These are phyloP conservation scores for Pseudogymnoascus sp. DNA, from an alignment of 2,329 filamentous ascomycete genomes.

Conservation along the genomic window DNA sequence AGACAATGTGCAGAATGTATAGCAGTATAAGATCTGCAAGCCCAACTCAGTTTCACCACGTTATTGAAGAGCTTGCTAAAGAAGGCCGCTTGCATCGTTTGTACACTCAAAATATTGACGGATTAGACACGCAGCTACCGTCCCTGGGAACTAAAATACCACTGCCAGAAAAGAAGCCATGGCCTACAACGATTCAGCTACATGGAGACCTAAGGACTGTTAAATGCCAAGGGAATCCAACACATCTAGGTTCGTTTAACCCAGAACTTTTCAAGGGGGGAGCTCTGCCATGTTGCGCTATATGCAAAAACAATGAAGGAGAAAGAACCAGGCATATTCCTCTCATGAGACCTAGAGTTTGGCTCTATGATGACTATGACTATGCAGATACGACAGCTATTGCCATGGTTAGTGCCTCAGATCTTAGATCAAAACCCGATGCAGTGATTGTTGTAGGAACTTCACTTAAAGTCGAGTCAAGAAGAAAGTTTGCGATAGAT, in stretches of 20 bases:
- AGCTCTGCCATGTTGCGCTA: constrained; percentile 7
- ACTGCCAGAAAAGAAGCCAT: constrained; percentile 69
- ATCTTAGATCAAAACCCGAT: constrained; percentile 75
- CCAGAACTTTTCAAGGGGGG: constrained; percentile 12
- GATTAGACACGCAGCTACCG: constrained; percentile 74
- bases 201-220: constrained; percentile 74
- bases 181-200: constrained; percentile 87
- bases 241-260: constrained; percentile 17
- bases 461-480: constrained; percentile 84
- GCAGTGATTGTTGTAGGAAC: constrained; percentile 89
- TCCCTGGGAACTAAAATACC: constrained; percentile 75
- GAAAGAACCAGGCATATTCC: constrained; percentile 12
- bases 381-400: constrained; percentile 83
- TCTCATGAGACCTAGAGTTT: constrained; percentile 53
- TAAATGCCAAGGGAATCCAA: constrained; percentile 14
- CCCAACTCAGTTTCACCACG: constrained; percentile 82
- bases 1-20: constrained; percentile 84
- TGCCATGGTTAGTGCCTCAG: constrained; percentile 74
- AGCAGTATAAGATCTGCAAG: constrained; percentile 65
- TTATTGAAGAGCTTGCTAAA: constrained; percentile 77
- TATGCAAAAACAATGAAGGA: constrained; percentile 5
- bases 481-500: constrained; percentile 77
- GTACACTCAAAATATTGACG: constrained; percentile 94
- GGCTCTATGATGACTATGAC: constrained; percentile 91
- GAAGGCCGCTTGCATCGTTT: constrained; percentile 79